phyloP scores from a whole-genome alignment of 257 asterid genomes.

The Coffea canephora region DNA sequence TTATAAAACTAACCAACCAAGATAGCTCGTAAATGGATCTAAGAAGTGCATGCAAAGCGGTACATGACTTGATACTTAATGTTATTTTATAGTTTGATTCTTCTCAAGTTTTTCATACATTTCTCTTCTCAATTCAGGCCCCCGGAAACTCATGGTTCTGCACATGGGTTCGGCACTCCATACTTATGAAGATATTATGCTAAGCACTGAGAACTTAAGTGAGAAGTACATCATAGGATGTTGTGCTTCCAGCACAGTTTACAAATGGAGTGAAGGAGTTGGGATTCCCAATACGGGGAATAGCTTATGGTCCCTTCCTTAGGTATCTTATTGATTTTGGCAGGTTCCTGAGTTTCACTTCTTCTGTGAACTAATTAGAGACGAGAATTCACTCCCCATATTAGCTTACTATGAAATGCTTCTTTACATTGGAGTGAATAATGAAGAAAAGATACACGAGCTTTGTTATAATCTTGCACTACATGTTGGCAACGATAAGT shows the following conservation, averaged over 20 bases:
- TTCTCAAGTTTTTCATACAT: background rate
- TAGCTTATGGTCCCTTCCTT: too few relatives aligned
- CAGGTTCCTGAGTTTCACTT: too few relatives aligned
- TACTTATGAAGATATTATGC: constrained; percentile 87
- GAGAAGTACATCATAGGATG: constrained; percentile 84
- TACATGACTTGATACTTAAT: background rate
- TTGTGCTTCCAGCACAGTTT: constrained; percentile 96
- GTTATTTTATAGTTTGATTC: background rate
- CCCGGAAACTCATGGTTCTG: constrained; percentile 75
- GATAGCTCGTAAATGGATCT: constrained; percentile 49
- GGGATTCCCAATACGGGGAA: too few relatives aligned
- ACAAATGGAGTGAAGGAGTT: too few relatives aligned
- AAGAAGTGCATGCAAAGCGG: constrained; percentile 48
- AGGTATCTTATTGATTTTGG: too few relatives aligned
- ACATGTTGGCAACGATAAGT: too few relatives aligned
- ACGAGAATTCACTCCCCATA: too few relatives aligned
- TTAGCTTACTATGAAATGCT: too few relatives aligned
- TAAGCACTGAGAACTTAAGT: constrained; percentile 79
- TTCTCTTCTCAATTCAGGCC: constrained; percentile 34
- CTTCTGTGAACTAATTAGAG: too few relatives aligned
- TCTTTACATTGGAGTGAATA: too few relatives aligned
- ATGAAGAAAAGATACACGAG: too few relatives aligned
- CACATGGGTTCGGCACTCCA: constrained; percentile 97
- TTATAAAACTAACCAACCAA: constrained; percentile 64
- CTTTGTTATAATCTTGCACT: too few relatives aligned